Conservation (phyloP, 345 rosid genomes). For the Aquilaria malaccensis region DNA sequence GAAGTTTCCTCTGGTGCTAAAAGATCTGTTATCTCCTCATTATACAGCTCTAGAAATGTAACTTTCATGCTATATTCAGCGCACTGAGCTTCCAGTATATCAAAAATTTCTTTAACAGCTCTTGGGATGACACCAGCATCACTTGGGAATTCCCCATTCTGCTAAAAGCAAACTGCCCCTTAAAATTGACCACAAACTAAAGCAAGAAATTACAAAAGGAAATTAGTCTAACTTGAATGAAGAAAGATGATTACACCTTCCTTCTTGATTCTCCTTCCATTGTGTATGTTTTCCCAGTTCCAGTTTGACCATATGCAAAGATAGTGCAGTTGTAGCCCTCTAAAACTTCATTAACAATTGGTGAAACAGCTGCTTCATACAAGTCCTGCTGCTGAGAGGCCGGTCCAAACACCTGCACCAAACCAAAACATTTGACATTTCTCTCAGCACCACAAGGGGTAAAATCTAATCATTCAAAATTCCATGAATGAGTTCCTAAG, state of each 20-base stretch:
- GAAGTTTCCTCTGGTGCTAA: conserved; percentile 82
- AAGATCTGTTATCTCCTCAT: conserved; percentile 95
- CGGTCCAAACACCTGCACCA: conserved; percentile 83
- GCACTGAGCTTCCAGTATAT: conserved; percentile 77
- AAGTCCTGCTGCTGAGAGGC: conserved; percentile 81
- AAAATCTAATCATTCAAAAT: no score
- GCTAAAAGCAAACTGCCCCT: conserved; percentile 21
- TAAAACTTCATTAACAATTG: conserved; percentile 91
- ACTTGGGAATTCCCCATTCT: conserved; percentile 96
- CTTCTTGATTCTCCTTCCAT: conserved; percentile 99
- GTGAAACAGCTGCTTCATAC: conserved; percentile 77
- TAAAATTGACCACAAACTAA: conserved; percentile 9
- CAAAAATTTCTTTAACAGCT: conserved; percentile 87
- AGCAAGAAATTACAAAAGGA: neutral
- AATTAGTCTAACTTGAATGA: neutral
- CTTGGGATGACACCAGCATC: conserved; percentile 98
- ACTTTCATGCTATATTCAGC: conserved; percentile 99
- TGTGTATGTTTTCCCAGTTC: conserved; percentile 97
- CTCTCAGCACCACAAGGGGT: conserved; percentile 3
- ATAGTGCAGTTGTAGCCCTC: conserved; percentile 99
- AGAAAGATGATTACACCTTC: conserved; percentile 40
- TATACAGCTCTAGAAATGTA: conserved; percentile 89
- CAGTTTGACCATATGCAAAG: conserved; percentile 99
- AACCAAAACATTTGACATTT: conserved; percentile 1
- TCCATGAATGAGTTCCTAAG: no score